Evolutionary conservation across 2,329 filamentous ascomycete genomes (phyloP), one percentile per base, ranked within the genome.

Genomic region (Dactylellina leptospora): DNA sequence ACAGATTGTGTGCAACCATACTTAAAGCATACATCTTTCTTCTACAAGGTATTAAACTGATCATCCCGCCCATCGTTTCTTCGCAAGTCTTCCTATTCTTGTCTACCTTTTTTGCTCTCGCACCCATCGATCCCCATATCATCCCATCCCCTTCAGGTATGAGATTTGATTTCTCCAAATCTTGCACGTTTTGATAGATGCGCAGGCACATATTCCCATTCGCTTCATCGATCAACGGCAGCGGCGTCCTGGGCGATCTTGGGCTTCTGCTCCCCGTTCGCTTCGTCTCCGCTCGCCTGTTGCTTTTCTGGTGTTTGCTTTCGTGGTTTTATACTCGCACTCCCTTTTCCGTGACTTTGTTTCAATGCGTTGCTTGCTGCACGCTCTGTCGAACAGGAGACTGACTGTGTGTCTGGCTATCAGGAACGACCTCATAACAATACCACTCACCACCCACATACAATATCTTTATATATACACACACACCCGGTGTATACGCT

Each of bases 11-110:
- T 68, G 44, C 62, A 48, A 59, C 62, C 22, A 62, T 58, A 44
- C 56, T 58, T 50, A 71, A 71, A 71, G 64, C 64, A 71, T 62
- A 61, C 54, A n/a, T 28, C n/a, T 44, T 50, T 25, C 51, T 54
- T 40, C 64, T 48, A 61, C 66, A 71, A 63, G 66, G 66, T 71
- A 71, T 71, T 70, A 71, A 63, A 71, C 44, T 54, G 66, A 71
- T 71, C 58, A 59, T 50, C 66, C n/a, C 53, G 58, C 58, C 53
- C 50, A 68, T 68, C 54, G 40, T 47, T 62, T 27, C 66, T 62
- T 40, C 44, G 66, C 66, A 53, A 62, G 58, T 71, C 50, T 56
- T 54, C 48, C 48, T 70, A 44, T 62, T 47, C 30, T 36, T 58
- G n/a, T 40, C 58, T 18, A 28, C 23, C 38, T 27, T 4, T 47